Evolutionary conservation across 2,329 filamentous ascomycete species (phyloP), one percentile per base, ranked within the genome.

Genomic region (Pezicula carpinea): DNA sequence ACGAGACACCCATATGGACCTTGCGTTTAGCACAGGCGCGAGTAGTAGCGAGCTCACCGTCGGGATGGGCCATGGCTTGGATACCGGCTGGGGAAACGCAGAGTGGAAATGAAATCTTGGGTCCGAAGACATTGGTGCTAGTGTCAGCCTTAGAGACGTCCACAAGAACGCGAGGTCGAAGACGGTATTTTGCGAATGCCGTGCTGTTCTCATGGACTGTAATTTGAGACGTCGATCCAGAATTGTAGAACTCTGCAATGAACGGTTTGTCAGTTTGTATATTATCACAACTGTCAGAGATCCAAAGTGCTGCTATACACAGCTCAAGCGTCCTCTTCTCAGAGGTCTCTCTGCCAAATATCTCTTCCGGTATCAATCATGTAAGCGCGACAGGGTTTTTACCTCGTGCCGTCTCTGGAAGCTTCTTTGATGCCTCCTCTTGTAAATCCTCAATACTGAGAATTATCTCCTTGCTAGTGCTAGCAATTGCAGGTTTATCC

Each of bases 161-260:
- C 19, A 61, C 54, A 2, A 76, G 60, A n/a, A 74, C 62, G 0
- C 72, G 65, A 1, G 73, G 73, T 2, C 70, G 64, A 38, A 77
- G 70, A 49, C 70, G 69, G 60, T 75, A 77, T 17, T 70, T 67
- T 47, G 72, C 64, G 58, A 71, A 82, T 3, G 76, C 76, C 1
- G 67, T 66, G 47, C 72, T 67, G 49, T 82, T 82, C 50, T 80
- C 77, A 18, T 61, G 59, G n/a, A 79, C 65, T n/a, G 72, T 76
- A 29, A 70, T 60, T 43, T 72, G 70, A 35, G 75, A 70, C 1
- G 75, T 76, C 0, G 73, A 72, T 1, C 71, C 75, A 1, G 69
- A 72, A n/a, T 66, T 68, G 58, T 76, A 77, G 44, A 67, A 68
- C 4, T 52, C 53, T 55, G 44, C 17, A n/a, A n/a, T n/a, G n/a